A percentile compares a stretch with the other conserved stretches of the same genome.
phyloP scores from a whole-genome alignment of 176 grass and related monocot species.

The Pharus latifolius region DNA sequence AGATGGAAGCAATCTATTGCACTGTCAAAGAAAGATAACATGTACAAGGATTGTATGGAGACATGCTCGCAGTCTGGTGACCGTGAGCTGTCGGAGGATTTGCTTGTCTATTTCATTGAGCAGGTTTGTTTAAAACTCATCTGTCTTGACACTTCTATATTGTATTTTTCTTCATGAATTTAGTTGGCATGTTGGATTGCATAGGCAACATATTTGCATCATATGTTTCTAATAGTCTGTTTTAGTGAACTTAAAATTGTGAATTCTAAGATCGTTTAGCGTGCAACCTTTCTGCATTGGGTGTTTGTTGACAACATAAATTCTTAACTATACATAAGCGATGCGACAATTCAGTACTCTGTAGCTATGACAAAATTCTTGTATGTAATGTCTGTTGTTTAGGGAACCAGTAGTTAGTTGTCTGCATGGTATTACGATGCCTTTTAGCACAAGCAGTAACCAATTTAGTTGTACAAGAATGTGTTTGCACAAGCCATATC shows the following conservation, averaged over 20 bases:
- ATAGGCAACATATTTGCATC: no score
- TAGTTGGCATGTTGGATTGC: no score
- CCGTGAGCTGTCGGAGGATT: constrained; percentile 36
- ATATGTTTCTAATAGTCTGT: not conserved
- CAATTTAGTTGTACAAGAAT: no score
- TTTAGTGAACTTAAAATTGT: not conserved
- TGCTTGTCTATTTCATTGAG: constrained; percentile 51
- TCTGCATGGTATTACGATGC: not conserved
- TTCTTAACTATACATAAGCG: not conserved
- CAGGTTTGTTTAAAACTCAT: no score
- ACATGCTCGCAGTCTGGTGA: constrained; percentile 53
- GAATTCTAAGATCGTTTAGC: not conserved
- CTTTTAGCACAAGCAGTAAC: no score
- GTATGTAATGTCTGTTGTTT: not conserved
- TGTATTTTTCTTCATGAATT: no score
- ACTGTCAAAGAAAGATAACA: constrained; percentile 86
- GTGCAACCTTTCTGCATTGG: not conserved
- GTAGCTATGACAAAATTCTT: not conserved
- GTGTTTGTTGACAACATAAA: not conserved
- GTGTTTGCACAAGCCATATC: no score
- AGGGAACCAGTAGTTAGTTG: not conserved
- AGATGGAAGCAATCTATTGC: constrained; percentile 98
- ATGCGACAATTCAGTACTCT: not conserved
- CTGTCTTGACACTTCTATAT: no score
- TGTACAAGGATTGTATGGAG: constrained; percentile 60